Percentiles rank a stretch among this genome's conserved stretches.
phyloP scores from a whole-genome alignment of 2,329 filamentous ascomycete species.

The Diaporthe batatas region DNA sequence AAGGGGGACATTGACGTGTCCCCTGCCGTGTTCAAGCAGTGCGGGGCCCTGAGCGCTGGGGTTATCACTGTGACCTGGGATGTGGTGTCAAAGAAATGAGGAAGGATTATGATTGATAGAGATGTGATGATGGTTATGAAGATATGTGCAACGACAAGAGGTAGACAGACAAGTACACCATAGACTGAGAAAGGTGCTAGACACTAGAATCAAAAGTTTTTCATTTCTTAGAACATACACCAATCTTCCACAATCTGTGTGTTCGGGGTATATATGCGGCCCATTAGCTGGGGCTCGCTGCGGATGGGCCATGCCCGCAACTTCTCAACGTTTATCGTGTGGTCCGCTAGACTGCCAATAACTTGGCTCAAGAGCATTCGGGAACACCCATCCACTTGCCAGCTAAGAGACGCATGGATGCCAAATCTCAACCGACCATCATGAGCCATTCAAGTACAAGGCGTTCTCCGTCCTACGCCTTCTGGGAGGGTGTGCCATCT shows the following conservation, averaged over 20 bases:
- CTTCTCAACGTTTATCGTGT: too few relatives aligned
- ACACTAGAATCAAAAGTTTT: conserved; percentile 26
- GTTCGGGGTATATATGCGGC: neutral
- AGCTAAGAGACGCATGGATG: too few relatives aligned
- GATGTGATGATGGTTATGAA: neutral
- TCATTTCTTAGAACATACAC: neutral
- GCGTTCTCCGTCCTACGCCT: neutral
- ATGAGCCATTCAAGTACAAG: neutral
- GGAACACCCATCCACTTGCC: neutral
- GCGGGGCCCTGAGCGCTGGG: conserved; percentile 25
- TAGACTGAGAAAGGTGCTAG: conserved; percentile 24
- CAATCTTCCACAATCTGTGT: neutral
- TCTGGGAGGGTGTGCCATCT: neutral
- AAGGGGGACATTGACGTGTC: conserved; percentile 34
- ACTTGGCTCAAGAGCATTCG: neutral
- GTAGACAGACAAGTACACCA: neutral
- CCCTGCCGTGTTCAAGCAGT: conserved; percentile 32
- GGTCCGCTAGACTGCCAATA: neutral
- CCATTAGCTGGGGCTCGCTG: neutral
- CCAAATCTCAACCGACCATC: neutral
- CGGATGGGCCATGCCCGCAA: neutral
- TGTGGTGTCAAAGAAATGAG: neutral
- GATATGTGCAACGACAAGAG: neutral
- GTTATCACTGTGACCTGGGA: conserved; percentile 34
- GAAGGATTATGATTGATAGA: neutral